Evolutionary conservation across 371 early-diverging fungal species (phyloP), one percentile per base, ranked within the genome.

Genomic region (Mortierella sp.): DNA sequence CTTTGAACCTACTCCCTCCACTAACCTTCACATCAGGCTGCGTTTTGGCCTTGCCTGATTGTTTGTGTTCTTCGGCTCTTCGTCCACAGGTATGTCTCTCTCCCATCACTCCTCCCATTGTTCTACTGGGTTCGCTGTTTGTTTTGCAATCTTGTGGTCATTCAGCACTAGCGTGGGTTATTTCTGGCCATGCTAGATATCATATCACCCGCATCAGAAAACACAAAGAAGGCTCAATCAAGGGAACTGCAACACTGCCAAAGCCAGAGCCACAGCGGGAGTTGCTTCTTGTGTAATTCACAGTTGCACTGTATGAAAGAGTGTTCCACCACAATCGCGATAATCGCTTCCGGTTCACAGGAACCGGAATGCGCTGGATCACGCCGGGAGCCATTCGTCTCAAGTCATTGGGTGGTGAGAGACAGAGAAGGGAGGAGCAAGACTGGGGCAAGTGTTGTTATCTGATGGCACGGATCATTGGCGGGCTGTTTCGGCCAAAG

Each of bases 261-360:
- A 34, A 34, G 34, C 34, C 34, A 34, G 34, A 34, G 34, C 34
- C 34, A 34, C 34, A 7, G 34, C 34, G 34, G 10, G 7, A 34
- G 10, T 34, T 10, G 4, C 34, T 34, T 10, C 34, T 34, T 34
- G 34, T 39, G 54, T 21, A 40, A 37, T 21, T 13, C 13, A 17
- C 17, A 19, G 34, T 21, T 53, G 34, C 2, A 22, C 19, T 47
- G 8, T 47, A 5, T 13, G 45, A 10, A 7, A 45, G 39, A 39
- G 39, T 43, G 14, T 43, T 47, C 29, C 29, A 44, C 25, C 49
- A 58, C 58, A 58, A 58, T 58, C 58, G 60, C 57, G 57, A 60
- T 60, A 51, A 60, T 60, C 60, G 29, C 41, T 51, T 60, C 53
- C 17, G n/a, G 59, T 31, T 27, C 61, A 53, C 54, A 53, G 37